These are phyloP conservation scores for Kodamaea suecica DNA, from an alignment of 1,139 yeast species.

Conservation along the genomic window DNA sequence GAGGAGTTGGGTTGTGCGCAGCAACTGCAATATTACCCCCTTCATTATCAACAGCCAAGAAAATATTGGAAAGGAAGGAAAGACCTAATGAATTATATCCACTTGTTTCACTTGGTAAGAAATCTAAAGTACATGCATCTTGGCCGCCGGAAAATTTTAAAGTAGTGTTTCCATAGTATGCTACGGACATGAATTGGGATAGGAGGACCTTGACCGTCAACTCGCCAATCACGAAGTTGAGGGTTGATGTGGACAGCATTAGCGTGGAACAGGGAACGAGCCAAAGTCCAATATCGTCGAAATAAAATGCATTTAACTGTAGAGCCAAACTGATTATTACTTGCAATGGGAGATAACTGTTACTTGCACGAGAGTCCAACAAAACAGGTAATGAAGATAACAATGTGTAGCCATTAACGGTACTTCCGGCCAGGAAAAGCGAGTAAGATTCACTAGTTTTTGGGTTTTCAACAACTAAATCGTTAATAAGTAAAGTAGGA, in stretches of 20 bases:
- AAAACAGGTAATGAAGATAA: conserved; percentile 49
- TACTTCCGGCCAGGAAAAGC: conserved; percentile 23
- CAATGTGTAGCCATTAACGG: conserved; percentile 1
- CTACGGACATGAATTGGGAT: conserved; percentile 43
- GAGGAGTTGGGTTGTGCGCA: conserved; percentile 25
- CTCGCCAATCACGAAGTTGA: conserved; percentile 56
- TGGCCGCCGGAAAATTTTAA: conserved; percentile 54
- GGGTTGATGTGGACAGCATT: conserved; percentile 40
- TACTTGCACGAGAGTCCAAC: conserved; percentile 56
- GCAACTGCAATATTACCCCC: conserved; percentile 58
- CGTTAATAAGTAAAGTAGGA: conserved; percentile 60
- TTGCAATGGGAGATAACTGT: conserved; percentile 56
- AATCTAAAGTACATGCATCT: conserved; percentile 57
- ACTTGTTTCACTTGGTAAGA: conserved; percentile 47
- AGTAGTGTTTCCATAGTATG: conserved; percentile 26
- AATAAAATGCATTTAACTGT: conserved; percentile 70
- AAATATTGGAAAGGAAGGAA: conserved; percentile 54
- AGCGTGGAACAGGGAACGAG: conserved; percentile 59
- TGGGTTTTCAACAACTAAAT: conserved; percentile 47
- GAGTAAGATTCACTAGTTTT: conserved; percentile 33
- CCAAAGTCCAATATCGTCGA: conserved; percentile 54
- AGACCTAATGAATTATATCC: conserved; percentile 65
- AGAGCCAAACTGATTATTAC: conserved; percentile 64
- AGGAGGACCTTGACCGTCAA: conserved; percentile 54
- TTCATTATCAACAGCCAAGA: conserved; percentile 67